These are phyloP conservation scores for Rickenella mellea DNA, from an alignment of 768 basidiomycete genomes.

Conservation along the genomic window DNA sequence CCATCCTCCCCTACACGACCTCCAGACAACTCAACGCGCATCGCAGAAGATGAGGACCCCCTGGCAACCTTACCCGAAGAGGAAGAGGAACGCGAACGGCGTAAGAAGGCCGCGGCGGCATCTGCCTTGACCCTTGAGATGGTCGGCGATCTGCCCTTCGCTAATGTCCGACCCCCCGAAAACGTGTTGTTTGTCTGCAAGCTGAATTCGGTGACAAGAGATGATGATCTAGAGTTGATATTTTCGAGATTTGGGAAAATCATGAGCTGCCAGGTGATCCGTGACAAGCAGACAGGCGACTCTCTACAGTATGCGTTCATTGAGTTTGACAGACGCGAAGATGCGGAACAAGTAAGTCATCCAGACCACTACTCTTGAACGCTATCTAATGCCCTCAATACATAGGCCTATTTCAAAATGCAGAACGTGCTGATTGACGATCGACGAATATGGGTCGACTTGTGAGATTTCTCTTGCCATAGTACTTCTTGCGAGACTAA, in stretches of 20 bases:
- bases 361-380: neutral
- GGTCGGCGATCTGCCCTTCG: constrained; percentile 98
- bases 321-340: constrained; percentile 89
- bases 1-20: constrained; percentile 72
- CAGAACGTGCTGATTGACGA: constrained; percentile 98
- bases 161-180: constrained; percentile 94
- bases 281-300: constrained; percentile 93
- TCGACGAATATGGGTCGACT: constrained; percentile 97
- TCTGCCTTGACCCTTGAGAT: constrained; percentile 96
- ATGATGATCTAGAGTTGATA: constrained; percentile 95
- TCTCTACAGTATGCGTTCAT: constrained; percentile 97
- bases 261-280: constrained; percentile 95
- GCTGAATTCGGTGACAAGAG: constrained; percentile 88
- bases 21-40: constrained; percentile 79
- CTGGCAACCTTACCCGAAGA: constrained; percentile 76
- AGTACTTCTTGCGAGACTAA: neutral
- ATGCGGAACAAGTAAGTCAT: constrained; percentile 77
- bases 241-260: constrained; percentile 93
- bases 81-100: constrained; percentile 68
- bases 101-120: constrained; percentile 84
- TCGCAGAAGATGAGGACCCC: constrained; percentile 92
- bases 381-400: neutral
- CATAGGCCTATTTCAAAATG: constrained; percentile 99
- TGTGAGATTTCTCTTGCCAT: constrained; percentile 40
- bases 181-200: constrained; percentile 99